Conservation (phyloP, 23 red algal genomes). For the Gracilaria caudata region DNA sequence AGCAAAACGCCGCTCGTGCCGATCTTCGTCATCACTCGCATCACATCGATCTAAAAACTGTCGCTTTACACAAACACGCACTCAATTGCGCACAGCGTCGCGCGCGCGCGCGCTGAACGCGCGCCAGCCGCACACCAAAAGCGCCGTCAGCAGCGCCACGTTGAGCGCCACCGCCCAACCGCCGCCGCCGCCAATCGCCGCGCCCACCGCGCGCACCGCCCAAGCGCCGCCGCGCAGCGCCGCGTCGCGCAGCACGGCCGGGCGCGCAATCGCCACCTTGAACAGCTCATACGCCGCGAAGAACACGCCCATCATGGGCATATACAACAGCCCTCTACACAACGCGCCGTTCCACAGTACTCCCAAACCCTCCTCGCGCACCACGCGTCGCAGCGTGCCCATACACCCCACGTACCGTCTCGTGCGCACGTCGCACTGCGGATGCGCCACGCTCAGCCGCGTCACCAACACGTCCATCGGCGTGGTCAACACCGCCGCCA, state of each 20-base stretch:
- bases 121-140: no score
- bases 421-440: constrained; percentile 70
- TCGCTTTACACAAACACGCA: no score
- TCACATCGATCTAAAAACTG: no score
- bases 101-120: no score
- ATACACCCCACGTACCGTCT: constrained; percentile 43
- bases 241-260: background rate
- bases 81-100: no score
- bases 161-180: no score
- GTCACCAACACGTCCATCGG: constrained; percentile 78
- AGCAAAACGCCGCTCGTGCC: no score
- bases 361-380: constrained; percentile 38
- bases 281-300: constrained; percentile 70
- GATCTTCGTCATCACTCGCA: no score
- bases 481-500: constrained; percentile 68
- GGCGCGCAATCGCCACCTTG: constrained; percentile 34
- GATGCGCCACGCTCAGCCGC: constrained; percentile 33
- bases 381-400: constrained; percentile 42
- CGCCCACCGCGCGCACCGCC: no score
- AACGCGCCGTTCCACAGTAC: constrained; percentile 55
- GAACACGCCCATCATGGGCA: constrained; percentile 80
- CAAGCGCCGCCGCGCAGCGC: no score
- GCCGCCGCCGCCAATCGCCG: no score
- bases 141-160: no score
- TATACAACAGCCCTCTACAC: constrained; percentile 67